phyloP scores from a whole-genome alignment of 1,284 basidiomycete genomes.

The Trametes sp. region DNA sequence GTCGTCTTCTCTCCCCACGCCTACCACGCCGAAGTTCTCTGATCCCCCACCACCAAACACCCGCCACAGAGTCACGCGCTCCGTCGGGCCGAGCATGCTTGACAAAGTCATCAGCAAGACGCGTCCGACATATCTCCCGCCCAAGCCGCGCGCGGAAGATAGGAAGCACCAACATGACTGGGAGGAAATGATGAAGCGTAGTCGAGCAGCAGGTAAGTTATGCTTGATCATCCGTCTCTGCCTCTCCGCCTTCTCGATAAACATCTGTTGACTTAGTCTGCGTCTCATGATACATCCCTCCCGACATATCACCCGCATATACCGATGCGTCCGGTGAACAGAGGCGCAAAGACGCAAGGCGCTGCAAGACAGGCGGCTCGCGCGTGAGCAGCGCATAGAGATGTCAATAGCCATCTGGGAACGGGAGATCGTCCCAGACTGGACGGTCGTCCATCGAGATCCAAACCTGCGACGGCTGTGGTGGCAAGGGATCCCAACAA shows the following conservation, averaged over 20 bases:
- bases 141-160: slow-evolving; percentile 85
- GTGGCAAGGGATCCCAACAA: slow-evolving; percentile 93
- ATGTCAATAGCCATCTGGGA: slow-evolving; percentile 81
- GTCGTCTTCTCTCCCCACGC: slow-evolving; percentile 35
- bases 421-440: slow-evolving; percentile 82
- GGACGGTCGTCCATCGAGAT: slow-evolving; percentile 77
- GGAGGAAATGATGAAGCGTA: slow-evolving; percentile 91
- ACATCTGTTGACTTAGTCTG: slow-evolving; percentile 40
- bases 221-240: slow-evolving; percentile 6
- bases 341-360: slow-evolving; percentile 75
- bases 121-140: slow-evolving; percentile 84
- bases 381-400: slow-evolving; percentile 75
- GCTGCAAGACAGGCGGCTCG: slow-evolving; percentile 66
- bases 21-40: slow-evolving; percentile 25
- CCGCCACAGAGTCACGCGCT: slow-evolving; percentile 56
- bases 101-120: slow-evolving; percentile 83
- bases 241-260: slow-evolving; percentile 33
- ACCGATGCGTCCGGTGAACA: slow-evolving; percentile 37
- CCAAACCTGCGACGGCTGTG: slow-evolving; percentile 77
- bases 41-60: slow-evolving; percentile 28
- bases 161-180: slow-evolving; percentile 87
- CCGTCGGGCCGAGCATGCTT: slow-evolving; percentile 68
- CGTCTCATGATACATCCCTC: slow-evolving; percentile 8
- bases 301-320: neutral
- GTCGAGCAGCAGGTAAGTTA: slow-evolving; percentile 71